Evolutionary conservation across 768 basidiomycete genomes (phyloP), one percentile per base, ranked within the genome.

Genomic region (Mycena rebaudengoi): DNA sequence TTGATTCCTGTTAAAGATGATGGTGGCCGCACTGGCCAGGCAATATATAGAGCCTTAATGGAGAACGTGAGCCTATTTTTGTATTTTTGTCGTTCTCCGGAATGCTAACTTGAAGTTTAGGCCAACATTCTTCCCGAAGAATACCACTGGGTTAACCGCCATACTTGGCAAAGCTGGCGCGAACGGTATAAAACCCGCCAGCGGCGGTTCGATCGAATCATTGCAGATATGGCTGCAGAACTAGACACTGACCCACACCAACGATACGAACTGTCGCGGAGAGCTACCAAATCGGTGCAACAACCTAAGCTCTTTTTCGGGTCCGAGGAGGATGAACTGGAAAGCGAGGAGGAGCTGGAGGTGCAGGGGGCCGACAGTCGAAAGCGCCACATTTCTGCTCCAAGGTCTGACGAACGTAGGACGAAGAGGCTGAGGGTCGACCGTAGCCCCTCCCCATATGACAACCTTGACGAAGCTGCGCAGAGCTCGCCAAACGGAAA

Each of bases 101-200:
- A 23, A 32, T 14, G 21, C 28, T 10, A 14, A n/a, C 13, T 20
- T 44, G 3, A 55, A 14, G 10, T 33, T 5, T 37, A 75, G 74
- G 66, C 62, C 8, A 45, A 64, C 1, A 52, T 59, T 20, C 62
- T 70, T 18, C 74, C 74, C 10, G 50, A 70, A 1, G 67, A 70
- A 21, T 79, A 73, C 54, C 49, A 35, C 0, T 87, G 85, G 85
- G 79, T 69, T 5, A 58, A 25, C 0, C 73, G 79, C 8, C 86
- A 87, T 70, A 69, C 83, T 6, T 74, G 75, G 66, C 70, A 80
- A 56, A 83, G 85, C 23, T 86, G 85, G 84, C 76, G 79, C 26
- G 76, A 83, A 45, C 77, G 80, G 14, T 85, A 85, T 63, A 84
- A 80, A 56, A 84, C 78, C 60, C 75, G 80, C 23, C 53, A 53